Evolutionary conservation across 352 stramenopile genomes (phyloP).

Genomic region (Pythium insidiosum): DNA sequence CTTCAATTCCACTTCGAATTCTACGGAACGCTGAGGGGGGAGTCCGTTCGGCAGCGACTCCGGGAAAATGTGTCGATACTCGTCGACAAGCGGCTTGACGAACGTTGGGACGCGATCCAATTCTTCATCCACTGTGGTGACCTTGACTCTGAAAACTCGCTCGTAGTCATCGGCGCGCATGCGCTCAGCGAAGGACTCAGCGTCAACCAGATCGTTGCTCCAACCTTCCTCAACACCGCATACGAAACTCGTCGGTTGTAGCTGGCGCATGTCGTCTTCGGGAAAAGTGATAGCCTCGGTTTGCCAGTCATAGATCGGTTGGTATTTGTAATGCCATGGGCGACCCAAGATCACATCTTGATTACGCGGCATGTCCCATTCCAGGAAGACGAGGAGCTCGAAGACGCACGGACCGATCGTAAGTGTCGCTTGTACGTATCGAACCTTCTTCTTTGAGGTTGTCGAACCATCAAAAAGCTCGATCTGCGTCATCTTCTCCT

Average conservation of each 20-base stretch:
- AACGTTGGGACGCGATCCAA: constrained; percentile 8
- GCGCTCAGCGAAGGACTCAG: neutral
- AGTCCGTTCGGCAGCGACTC: constrained; percentile 4
- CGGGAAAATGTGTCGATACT: constrained; percentile 6
- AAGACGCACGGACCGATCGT: neutral
- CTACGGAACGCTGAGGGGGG: constrained; percentile 1
- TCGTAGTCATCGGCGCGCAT: too few relatives aligned
- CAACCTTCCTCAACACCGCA: neutral
- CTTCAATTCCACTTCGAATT: constrained; percentile 14
- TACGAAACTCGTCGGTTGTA: neutral
- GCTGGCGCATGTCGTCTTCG: neutral
- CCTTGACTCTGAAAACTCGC: constrained; percentile 4
- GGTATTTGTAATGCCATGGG: constrained; percentile 8
- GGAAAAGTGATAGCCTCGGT: constrained; percentile 6
- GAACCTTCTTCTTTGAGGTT: neutral
- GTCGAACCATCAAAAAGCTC: constrained; percentile 1
- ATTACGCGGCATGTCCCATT: neutral
- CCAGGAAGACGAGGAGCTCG: neutral
- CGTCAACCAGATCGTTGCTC: neutral
- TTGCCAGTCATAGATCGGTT: constrained; percentile 11
- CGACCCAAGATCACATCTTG: constrained; percentile 14
- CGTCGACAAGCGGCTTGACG: neutral
- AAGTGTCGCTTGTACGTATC: neutral
- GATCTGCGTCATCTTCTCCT: neutral
- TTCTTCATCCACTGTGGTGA: constrained; percentile 2